Percentiles rank a stretch among this genome's conserved stretches.
phyloP scores from a whole-genome alignment of 495 filamentous ascomycete genomes.

The Neurospora tetraspora region DNA sequence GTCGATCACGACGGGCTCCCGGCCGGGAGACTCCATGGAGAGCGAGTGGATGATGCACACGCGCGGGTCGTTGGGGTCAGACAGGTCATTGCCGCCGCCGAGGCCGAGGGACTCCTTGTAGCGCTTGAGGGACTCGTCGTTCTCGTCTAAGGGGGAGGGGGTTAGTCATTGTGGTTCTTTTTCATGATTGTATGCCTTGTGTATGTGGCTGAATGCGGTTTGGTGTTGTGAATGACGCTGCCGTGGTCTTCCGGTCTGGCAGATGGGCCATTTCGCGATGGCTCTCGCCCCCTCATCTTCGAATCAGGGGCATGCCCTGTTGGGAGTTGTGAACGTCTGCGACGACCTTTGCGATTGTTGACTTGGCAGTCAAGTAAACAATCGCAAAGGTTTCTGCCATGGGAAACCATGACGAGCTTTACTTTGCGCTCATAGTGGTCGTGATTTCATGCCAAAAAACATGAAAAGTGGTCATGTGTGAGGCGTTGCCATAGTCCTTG shows the following conservation, averaged over 20 bases:
- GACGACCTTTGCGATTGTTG: not conserved
- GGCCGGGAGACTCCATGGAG: constrained; percentile 69
- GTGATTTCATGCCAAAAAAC: not conserved
- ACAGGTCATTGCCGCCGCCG: constrained; percentile 46
- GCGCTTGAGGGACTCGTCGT: constrained; percentile 88
- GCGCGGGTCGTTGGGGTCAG: constrained; percentile 67
- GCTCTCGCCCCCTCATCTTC: not conserved
- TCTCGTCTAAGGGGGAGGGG: constrained; percentile 34
- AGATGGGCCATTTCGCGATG: not conserved
- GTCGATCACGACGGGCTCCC: constrained; percentile 76
- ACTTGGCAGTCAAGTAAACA: not conserved
- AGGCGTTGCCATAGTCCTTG: not conserved
- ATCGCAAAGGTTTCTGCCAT: not conserved
- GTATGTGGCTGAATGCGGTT: not conserved
- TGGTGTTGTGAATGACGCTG: not conserved
- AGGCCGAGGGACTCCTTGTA: constrained; percentile 96
- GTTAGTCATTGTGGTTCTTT: constrained; percentile 7
- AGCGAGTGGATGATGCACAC: constrained; percentile 86
- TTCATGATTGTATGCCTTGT: not conserved
- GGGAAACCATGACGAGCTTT: not conserved
- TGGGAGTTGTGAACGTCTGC: not conserved
- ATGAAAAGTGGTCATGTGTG: not conserved
- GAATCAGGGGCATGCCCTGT: not conserved
- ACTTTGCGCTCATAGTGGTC: not conserved
- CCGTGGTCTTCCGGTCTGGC: not conserved